A percentile compares a stretch with the other conserved stretches of the same genome.
phyloP scores from a whole-genome alignment of 2,329 filamentous ascomycete species.

The Talaromyces amestolkiae region DNA sequence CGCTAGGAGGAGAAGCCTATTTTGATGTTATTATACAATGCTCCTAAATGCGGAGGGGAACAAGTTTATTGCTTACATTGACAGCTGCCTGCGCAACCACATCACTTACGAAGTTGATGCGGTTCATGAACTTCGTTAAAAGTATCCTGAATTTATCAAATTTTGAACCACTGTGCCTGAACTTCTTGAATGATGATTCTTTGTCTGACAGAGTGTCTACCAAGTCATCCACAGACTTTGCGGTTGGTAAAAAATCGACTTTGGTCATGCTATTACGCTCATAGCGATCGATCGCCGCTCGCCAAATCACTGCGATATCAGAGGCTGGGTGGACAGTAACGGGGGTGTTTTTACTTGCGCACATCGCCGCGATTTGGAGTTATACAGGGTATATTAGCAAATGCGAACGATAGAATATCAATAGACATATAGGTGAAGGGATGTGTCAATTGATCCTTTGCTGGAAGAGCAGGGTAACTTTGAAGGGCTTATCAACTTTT shows the following conservation, averaged over 20 bases:
- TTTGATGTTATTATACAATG: neutral
- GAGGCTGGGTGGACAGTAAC: neutral
- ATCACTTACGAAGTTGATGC: neutral
- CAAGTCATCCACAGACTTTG: neutral
- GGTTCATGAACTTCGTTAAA: neutral
- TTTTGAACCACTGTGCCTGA: neutral
- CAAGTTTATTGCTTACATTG: neutral
- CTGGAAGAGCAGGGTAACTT: too few species aligned
- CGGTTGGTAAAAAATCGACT: neutral
- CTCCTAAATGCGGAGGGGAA: neutral
- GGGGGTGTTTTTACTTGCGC: neutral
- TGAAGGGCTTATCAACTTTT: too few species aligned
- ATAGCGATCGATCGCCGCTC: slow-evolving; percentile 2
- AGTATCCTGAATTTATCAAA: neutral
- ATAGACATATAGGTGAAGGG: neutral
- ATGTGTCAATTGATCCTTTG: neutral
- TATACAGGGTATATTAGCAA: neutral
- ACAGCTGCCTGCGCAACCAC: neutral
- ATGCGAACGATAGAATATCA: neutral
- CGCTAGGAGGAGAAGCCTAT: neutral
- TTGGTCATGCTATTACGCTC: neutral
- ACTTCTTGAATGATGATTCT: neutral
- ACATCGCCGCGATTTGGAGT: neutral
- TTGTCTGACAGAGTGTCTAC: neutral
- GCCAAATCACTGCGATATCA: neutral